Evolutionary conservation across 2,329 filamentous ascomycete species (phyloP).

Genomic region (Sodiomyces alkalinus): DNA sequence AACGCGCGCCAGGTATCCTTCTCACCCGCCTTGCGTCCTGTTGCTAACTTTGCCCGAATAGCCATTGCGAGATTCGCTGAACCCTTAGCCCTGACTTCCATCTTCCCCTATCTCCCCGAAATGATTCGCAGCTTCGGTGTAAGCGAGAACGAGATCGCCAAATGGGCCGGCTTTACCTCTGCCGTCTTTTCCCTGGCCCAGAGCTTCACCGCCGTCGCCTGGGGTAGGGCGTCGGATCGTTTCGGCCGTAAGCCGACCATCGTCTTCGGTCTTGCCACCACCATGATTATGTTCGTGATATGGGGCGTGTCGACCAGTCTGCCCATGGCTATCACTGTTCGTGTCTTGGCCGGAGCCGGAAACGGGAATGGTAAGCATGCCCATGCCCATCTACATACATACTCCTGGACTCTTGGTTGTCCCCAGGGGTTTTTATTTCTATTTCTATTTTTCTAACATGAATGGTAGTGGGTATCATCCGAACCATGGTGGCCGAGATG

Average conservation of each 20-base stretch:
- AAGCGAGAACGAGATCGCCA: slow-evolving; percentile 54
- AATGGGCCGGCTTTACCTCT: slow-evolving; percentile 65
- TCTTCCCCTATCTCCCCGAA: slow-evolving; percentile 58
- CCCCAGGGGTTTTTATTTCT: neutral
- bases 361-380: slow-evolving; percentile 60
- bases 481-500: slow-evolving; percentile 87
- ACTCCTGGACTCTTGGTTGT: neutral
- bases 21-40: no score
- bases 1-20: no score
- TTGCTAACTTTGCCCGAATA: no score
- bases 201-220: slow-evolving; percentile 55
- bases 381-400: neutral
- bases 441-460: neutral
- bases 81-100: slow-evolving; percentile 55
- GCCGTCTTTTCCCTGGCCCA: slow-evolving; percentile 60
- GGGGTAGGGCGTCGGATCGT: slow-evolving; percentile 63
- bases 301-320: slow-evolving; percentile 76
- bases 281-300: slow-evolving; percentile 65
- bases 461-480: slow-evolving; percentile 70
- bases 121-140: slow-evolving; percentile 74
- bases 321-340: slow-evolving; percentile 61
- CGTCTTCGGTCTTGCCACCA: slow-evolving; percentile 55
- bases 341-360: slow-evolving; percentile 65
- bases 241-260: slow-evolving; percentile 76
- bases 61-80: slow-evolving; percentile 69